A percentile compares a stretch with the other conserved stretches of the same genome.
Conservation (phyloP, 2,329 filamentous ascomycete genomes). For the Neonectria coccinea region DNA sequence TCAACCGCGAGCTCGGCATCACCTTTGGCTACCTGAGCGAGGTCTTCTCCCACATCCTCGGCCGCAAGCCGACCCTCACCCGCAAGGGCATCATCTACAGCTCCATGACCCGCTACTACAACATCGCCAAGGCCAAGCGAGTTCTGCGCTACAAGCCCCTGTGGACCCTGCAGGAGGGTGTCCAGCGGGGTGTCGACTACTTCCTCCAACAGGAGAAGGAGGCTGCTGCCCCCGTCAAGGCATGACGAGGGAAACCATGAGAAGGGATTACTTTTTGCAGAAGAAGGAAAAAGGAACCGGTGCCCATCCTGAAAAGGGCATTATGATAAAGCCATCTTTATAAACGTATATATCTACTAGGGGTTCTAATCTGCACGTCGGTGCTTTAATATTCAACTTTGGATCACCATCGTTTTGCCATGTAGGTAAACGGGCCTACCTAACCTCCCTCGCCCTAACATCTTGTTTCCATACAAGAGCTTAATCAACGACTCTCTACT, state of each 20-base stretch:
- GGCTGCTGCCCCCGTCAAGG: conserved; percentile 37
- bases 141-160: conserved; percentile 77
- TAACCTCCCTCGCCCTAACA: not conserved
- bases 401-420: not conserved
- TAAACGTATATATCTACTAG: conserved; percentile 17
- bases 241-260: conserved; percentile 29
- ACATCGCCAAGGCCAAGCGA: conserved; percentile 79
- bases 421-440: not conserved
- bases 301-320: conserved; percentile 30
- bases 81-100: conserved; percentile 73
- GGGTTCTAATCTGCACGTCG: conserved; percentile 4
- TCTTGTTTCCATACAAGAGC: not conserved
- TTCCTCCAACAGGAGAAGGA: conserved; percentile 64
- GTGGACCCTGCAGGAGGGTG: conserved; percentile 74
- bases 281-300: conserved; percentile 43
- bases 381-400: conserved; percentile 18
- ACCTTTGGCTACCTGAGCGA: conserved; percentile 66
- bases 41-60: conserved; percentile 60
- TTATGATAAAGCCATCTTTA: conserved; percentile 4
- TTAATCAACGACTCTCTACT: not conserved
- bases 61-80: conserved; percentile 68
- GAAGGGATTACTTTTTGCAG: not conserved
- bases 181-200: conserved; percentile 66
- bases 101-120: conserved; percentile 82
- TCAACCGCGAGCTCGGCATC: conserved; percentile 65